Percentiles rank a stretch among this genome's conserved stretches.
Evolutionary conservation across 2,329 filamentous ascomycete genomes (phyloP).

Genomic region (Monilinia polystroma): DNA sequence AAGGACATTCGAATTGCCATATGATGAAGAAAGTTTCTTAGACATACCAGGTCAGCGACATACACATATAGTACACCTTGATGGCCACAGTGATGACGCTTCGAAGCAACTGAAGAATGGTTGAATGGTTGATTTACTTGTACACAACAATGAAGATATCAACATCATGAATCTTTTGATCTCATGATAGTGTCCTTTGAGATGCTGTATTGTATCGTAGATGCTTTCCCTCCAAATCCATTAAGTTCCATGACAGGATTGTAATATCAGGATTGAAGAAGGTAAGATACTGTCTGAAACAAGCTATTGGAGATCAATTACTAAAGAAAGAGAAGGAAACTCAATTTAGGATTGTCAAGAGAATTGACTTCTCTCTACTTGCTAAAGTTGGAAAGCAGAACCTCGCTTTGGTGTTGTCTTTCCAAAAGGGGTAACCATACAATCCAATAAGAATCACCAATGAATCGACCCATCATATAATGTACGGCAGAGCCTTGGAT

Average conservation of each 20-base stretch:
- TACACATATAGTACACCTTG: conserved; percentile 6
- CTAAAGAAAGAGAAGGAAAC: neutral
- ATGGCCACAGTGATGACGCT: neutral
- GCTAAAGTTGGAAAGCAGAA: conserved; percentile 6
- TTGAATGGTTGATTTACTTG: neutral
- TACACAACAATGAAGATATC: neutral
- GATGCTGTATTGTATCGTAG: no score
- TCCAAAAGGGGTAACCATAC: neutral
- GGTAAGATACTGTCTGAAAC: neutral
- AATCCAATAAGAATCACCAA: neutral
- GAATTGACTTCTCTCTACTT: neutral
- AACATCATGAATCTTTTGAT: neutral
- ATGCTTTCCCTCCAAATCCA: neutral
- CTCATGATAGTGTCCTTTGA: neutral
- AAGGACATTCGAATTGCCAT: neutral
- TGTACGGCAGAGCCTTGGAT: neutral
- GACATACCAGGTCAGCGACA: neutral
- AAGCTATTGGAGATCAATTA: neutral
- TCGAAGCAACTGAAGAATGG: neutral
- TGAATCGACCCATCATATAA: neutral
- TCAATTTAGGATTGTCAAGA: neutral
- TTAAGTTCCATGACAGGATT: neutral
- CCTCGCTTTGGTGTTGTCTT: conserved; percentile 12
- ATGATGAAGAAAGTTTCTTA: neutral
- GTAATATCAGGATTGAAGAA: neutral